A percentile compares a stretch with the other conserved stretches of the same genome.
Conservation (phyloP, 2,329 filamentous ascomycete species). For the Aureobasidium namibiae region DNA sequence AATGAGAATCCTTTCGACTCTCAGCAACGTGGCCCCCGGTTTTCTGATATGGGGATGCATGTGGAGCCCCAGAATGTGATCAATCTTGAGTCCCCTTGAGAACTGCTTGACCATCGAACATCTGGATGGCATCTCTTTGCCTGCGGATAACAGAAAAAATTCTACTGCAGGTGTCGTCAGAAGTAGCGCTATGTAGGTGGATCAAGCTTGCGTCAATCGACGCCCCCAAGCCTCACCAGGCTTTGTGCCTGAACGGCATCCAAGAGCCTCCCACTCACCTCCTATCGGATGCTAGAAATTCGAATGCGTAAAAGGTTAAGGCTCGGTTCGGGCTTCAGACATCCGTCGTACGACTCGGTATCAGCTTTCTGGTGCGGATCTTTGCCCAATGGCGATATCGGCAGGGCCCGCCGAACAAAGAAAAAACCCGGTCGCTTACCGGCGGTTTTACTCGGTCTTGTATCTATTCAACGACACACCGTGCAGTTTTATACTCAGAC, state of each 20-base stretch:
- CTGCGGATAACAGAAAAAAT: neutral
- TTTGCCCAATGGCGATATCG: slow-evolving; percentile 7
- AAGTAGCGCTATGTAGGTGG: slow-evolving; percentile 2
- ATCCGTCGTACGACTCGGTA: slow-evolving; percentile 5
- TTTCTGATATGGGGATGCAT: slow-evolving; percentile 1
- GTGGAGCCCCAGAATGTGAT: slow-evolving; percentile 5
- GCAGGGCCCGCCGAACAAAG: neutral
- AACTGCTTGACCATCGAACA: neutral
- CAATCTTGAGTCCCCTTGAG: neutral
- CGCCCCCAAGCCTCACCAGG: neutral
- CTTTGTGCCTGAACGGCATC: neutral
- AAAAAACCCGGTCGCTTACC: neutral
- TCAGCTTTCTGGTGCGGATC: neutral
- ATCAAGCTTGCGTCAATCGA: neutral
- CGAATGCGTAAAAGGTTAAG: slow-evolving; percentile 13
- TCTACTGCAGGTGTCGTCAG: neutral
- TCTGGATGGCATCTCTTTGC: neutral
- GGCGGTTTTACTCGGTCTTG: neutral
- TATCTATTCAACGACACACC: neutral
- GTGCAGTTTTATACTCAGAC: neutral
- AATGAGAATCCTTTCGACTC: neutral
- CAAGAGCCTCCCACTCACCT: neutral
- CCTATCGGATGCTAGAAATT: slow-evolving; percentile 6
- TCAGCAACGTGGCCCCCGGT: slow-evolving; percentile 1
- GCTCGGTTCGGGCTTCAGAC: slow-evolving; percentile 3